Percentiles rank a stretch among this genome's conserved stretches.
These are phyloP conservation scores for Yarrowia bubula DNA, from an alignment of 805 yeast genomes.

Conservation along the genomic window DNA sequence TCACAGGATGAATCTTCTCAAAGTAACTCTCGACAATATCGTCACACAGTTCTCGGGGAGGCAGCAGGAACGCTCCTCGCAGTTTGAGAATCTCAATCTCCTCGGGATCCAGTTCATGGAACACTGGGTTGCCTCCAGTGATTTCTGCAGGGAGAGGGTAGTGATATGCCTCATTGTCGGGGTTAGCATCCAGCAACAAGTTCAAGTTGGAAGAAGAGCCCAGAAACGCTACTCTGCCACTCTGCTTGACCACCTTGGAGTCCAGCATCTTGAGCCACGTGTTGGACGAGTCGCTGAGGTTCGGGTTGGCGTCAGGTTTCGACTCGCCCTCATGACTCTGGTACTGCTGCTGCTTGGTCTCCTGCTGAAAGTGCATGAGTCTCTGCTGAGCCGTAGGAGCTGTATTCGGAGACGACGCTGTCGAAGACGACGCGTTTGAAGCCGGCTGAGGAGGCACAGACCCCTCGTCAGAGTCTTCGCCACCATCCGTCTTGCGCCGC, in stretches of 20 bases:
- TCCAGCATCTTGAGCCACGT: conserved; percentile 23
- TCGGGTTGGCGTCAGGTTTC: conserved; percentile 8
- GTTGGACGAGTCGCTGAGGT: conserved; percentile 24
- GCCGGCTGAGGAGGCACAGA: conserved; percentile 7
- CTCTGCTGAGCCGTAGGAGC: conserved; percentile 17
- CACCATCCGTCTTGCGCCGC: conserved; percentile 15
- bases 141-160: conserved; percentile 34
- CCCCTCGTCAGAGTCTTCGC: conserved; percentile 18
- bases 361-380: conserved; percentile 8
- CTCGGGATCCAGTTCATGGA: conserved; percentile 48
- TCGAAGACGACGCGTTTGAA: conserved; percentile 8
- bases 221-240: conserved; percentile 46
- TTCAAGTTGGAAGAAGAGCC: conserved; percentile 54
- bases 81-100: conserved; percentile 63
- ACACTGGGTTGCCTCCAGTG: conserved; percentile 33
- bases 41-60: conserved; percentile 56
- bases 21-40: conserved; percentile 64
- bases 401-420: conserved; percentile 10
- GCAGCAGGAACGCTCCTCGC: conserved; percentile 70
- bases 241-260: conserved; percentile 22
- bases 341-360: conserved; percentile 23
- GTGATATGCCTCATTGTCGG: conserved; percentile 47
- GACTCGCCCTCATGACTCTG: conserved; percentile 7
- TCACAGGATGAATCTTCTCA: conserved; percentile 60
- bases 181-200: conserved; percentile 48